Conservation (phyloP, 164 flowering plant species). For the Protea cynaroides region DNA sequence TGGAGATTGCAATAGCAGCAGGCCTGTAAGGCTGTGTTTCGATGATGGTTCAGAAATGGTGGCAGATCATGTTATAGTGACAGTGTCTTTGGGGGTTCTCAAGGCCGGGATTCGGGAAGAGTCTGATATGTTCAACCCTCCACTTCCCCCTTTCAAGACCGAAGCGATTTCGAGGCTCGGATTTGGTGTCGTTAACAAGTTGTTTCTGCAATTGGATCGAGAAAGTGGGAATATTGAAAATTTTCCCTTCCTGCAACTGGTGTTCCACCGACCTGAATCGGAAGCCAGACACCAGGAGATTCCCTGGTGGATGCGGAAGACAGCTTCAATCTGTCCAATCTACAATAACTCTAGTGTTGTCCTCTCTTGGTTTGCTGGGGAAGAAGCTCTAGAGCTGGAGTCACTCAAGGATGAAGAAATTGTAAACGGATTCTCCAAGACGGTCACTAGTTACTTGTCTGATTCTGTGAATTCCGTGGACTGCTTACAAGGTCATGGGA, state of each 20-base stretch:
- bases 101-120: slow-evolving; percentile 50
- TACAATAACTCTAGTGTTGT: slow-evolving; percentile 56
- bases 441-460: slow-evolving; percentile 41
- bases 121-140: slow-evolving; percentile 63
- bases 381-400: slow-evolving; percentile 85
- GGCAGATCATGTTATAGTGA: slow-evolving; percentile 89
- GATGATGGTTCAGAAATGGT: slow-evolving; percentile 51
- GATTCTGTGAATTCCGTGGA: slow-evolving; percentile 11
- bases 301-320: slow-evolving; percentile 92
- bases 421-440: slow-evolving; percentile 51
- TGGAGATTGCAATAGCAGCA: slow-evolving; percentile 11
- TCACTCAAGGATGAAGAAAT: slow-evolving; percentile 63
- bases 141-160: slow-evolving; percentile 60
- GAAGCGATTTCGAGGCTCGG: slow-evolving; percentile 79
- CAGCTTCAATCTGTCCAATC: slow-evolving; percentile 67
- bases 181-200: slow-evolving; percentile 86
- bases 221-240: slow-evolving; percentile 8
- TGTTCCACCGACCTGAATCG: slow-evolving; percentile 45
- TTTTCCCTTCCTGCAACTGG: slow-evolving; percentile 73
- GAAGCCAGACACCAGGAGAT: slow-evolving; percentile 38
- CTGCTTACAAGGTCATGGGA: slow-evolving; percentile 3
- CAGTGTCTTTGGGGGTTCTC: slow-evolving; percentile 88
- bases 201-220: slow-evolving; percentile 50
- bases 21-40: slow-evolving; percentile 75
- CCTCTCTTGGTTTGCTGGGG: slow-evolving; percentile 89